Percentiles rank a stretch among this genome's conserved stretches.
Conservation (phyloP, 805 yeast genomes). For the Monosporozyma solicola region DNA sequence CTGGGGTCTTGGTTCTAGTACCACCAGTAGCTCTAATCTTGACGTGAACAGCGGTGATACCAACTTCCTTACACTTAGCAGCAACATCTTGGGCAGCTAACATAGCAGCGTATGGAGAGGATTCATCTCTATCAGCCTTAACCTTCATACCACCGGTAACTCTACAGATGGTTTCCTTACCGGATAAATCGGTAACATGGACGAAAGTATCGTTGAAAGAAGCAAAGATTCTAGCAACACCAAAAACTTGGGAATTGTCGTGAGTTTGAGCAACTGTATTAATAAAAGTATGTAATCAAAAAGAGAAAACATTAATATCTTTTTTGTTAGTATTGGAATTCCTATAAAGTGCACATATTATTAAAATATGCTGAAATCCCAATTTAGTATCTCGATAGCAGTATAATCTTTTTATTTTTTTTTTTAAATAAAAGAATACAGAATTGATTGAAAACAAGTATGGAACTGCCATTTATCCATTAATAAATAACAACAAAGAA, state of each 20-base stretch:
- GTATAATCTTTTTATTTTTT: not conserved
- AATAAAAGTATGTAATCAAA: not conserved
- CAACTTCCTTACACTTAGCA: slow-evolving; percentile 97
- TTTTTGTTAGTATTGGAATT: slow-evolving; percentile 1
- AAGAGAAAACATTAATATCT: not conserved
- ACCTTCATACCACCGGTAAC: slow-evolving; percentile 99
- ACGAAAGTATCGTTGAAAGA: slow-evolving; percentile 99
- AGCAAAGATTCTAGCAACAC: slow-evolving; percentile 99
- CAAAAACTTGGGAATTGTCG: slow-evolving; percentile 98
- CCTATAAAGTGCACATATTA: not conserved
- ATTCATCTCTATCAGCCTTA: slow-evolving; percentile 99
- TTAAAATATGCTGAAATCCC: not conserved
- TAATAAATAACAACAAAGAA: not conserved
- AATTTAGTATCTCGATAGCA: not conserved
- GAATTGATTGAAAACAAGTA: not conserved
- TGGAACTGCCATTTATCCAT: not conserved
- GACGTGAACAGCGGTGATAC: slow-evolving; percentile 98
- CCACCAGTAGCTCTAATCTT: slow-evolving; percentile 99
- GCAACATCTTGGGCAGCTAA: slow-evolving; percentile 99
- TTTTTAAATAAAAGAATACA: too few species aligned
- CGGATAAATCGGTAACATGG: slow-evolving; percentile 98
- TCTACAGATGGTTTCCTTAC: slow-evolving; percentile 99
- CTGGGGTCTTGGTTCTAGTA: slow-evolving; percentile 99
- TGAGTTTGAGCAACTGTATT: slow-evolving; percentile 52
- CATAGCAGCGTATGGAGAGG: slow-evolving; percentile 99